Evolutionary conservation across 176 grass and related monocot species (phyloP), one percentile per base, ranked within the genome.

Genomic region (Hsuehochloa calcarea): DNA sequence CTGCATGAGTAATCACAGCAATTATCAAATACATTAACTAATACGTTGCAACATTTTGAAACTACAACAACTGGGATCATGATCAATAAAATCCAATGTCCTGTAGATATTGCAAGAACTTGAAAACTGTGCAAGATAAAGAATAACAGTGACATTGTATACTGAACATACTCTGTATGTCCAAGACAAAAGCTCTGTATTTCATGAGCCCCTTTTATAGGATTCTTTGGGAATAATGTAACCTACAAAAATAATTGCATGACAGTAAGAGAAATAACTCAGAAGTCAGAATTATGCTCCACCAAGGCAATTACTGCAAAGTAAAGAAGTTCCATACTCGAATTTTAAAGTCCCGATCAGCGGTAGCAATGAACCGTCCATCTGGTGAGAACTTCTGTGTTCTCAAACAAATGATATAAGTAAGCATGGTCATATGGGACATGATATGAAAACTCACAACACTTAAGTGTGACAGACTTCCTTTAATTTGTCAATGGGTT

Each of bases 101-200:
- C 6, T 63, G 68, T 43, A 44, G 14, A 70, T 78, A 64, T 22
- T 60, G 60, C 34, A 85, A 68, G 65, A 87, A 77, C 10, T 14
- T 58, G 40, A 68, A 63, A 76, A 75, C n/a, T 62, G 2, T 41
- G 51, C n/a, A 47, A 87, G 81, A 89, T 46, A 8, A 84, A 81
- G 16, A 67, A 88, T 38, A 72, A 75, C 0, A 3, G 55, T 58
- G 14, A 54, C 40, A 89, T 6, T 5, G 1, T 47, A 67, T 27
- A 68, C 16, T 35, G 23, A 84, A 90, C 89, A 79, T 87, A 96
- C 96, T 99, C 90, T 81, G 90, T 96, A 89, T 99, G 96, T 59
- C 96, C 96, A 86, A 99, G 96, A 90, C 91, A 99, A 89, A 99
- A 99, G 63, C 90, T 96, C 77, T 99, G 96, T 80, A 99, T 99